A percentile compares a stretch with the other conserved stretches of the same genome.
phyloP scores from a whole-genome alignment of 208 protist genomes.

The Trypanosoma boissoni region DNA sequence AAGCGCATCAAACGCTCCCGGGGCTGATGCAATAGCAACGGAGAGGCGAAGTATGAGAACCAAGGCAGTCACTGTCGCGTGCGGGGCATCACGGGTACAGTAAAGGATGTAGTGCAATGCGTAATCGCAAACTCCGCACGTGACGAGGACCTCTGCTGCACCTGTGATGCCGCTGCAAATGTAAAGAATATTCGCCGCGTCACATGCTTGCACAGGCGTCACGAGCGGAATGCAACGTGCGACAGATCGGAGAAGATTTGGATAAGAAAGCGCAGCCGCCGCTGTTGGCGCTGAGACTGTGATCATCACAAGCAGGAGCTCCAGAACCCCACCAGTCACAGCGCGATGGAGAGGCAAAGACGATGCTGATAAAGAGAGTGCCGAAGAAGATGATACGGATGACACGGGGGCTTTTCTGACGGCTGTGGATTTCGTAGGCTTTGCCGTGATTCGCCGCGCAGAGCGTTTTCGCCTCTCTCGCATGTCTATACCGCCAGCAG shows the following conservation, averaged over 20 bases:
- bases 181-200: conserved; percentile 16
- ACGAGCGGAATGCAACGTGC: conserved; percentile 12
- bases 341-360: neutral
- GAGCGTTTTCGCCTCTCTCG: too few relatives aligned
- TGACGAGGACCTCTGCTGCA: conserved; percentile 37
- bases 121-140: conserved; percentile 29
- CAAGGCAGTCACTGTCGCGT: conserved; percentile 27
- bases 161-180: conserved; percentile 6
- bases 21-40: conserved; percentile 22
- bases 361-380: too few relatives aligned
- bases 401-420: too few relatives aligned
- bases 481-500: too few relatives aligned
- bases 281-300: conserved; percentile 19
- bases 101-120: conserved; percentile 19
- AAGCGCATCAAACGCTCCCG: conserved; percentile 25
- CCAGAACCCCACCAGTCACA: conserved; percentile 25
- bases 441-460: too few relatives aligned
- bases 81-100: neutral
- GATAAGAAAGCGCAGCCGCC: conserved; percentile 11
- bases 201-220: conserved; percentile 10
- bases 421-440: too few relatives aligned
- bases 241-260: conserved; percentile 26
- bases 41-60: conserved; percentile 25
- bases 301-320: conserved; percentile 22
- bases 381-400: too few relatives aligned